phyloP scores from a whole-genome alignment of 2,329 filamentous ascomycete genomes.

The Pseudovirgaria hyperparasitica region DNA sequence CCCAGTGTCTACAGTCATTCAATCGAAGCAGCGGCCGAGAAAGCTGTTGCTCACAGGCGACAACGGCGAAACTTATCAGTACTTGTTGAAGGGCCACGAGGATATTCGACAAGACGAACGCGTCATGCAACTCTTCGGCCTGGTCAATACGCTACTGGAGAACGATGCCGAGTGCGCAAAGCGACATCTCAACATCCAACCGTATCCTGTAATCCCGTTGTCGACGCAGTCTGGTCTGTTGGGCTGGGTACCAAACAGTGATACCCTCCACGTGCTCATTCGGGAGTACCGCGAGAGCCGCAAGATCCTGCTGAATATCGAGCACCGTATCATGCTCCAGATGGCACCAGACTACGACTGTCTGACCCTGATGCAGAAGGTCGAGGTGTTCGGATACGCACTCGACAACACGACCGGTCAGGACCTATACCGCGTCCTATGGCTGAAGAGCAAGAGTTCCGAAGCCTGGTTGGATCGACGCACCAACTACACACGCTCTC shows the following conservation, averaged over 20 bases:
- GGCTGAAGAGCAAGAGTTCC: constrained; percentile 97
- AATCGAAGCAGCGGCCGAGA: constrained; percentile 88
- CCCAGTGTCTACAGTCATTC: constrained; percentile 79
- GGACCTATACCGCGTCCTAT: constrained; percentile 92
- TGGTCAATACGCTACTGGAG: constrained; percentile 88
- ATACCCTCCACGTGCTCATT: constrained; percentile 93
- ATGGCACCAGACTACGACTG: constrained; percentile 99
- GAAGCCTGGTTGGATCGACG: constrained; percentile 95
- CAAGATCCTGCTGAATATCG: constrained; percentile 96
- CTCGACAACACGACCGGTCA: constrained; percentile 98
- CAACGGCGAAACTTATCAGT: constrained; percentile 77
- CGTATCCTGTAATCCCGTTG: constrained; percentile 90
- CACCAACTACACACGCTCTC: constrained; percentile 95
- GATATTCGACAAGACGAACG: constrained; percentile 98
- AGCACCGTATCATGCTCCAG: constrained; percentile 98
- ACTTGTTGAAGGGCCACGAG: constrained; percentile 95
- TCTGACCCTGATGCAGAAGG: constrained; percentile 98
- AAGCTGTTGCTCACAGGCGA: constrained; percentile 82
- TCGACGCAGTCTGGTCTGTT: constrained; percentile 93
- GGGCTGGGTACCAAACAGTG: constrained; percentile 94
- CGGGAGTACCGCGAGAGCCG: constrained; percentile 93
- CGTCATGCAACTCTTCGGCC: constrained; percentile 97
- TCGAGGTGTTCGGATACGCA: constrained; percentile 97
- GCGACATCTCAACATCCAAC: constrained; percentile 89
- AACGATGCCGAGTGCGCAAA: constrained; percentile 96